Percentiles rank a stretch among this genome's conserved stretches.
These are phyloP conservation scores for Aegilops sharonensis DNA, from an alignment of 176 grass and related monocot genomes.

Conservation along the genomic window DNA sequence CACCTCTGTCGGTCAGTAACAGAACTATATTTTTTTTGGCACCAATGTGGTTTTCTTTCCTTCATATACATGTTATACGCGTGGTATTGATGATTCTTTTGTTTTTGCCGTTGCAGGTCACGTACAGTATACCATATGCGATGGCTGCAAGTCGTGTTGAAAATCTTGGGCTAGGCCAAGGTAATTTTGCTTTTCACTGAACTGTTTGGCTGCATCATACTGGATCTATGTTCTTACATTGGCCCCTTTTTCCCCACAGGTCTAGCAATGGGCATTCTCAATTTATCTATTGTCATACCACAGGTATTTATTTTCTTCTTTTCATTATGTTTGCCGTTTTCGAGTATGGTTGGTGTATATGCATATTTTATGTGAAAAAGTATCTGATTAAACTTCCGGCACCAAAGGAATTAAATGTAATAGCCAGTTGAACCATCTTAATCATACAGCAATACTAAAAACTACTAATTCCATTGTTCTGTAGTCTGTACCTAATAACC, in stretches of 20 bases:
- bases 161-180: constrained; percentile 86
- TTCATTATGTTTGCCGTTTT: background rate
- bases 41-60: background rate
- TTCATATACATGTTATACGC: background rate
- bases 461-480: background rate
- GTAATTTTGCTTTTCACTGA: constrained; percentile 37
- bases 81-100: constrained; percentile 26
- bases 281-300: constrained; percentile 91
- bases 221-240: constrained; percentile 15
- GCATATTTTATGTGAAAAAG: background rate
- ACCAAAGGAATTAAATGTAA: background rate
- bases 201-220: background rate
- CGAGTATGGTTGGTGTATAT: background rate
- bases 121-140: constrained; percentile 99
- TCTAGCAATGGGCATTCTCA: constrained; percentile 92
- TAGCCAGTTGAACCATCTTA: background rate
- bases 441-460: background rate
- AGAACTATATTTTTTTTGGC: background rate
- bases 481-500: background rate
- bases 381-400: background rate
- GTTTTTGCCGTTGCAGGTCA: constrained; percentile 54
- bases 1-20: constrained; percentile 65
- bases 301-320: constrained; percentile 60
- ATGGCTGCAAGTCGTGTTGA: constrained; percentile 85
- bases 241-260: constrained; percentile 42